A percentile compares a stretch with the other conserved stretches of the same genome.
Conservation (phyloP, 163 green algal genomes). For the Scenedesmus sp. region DNA sequence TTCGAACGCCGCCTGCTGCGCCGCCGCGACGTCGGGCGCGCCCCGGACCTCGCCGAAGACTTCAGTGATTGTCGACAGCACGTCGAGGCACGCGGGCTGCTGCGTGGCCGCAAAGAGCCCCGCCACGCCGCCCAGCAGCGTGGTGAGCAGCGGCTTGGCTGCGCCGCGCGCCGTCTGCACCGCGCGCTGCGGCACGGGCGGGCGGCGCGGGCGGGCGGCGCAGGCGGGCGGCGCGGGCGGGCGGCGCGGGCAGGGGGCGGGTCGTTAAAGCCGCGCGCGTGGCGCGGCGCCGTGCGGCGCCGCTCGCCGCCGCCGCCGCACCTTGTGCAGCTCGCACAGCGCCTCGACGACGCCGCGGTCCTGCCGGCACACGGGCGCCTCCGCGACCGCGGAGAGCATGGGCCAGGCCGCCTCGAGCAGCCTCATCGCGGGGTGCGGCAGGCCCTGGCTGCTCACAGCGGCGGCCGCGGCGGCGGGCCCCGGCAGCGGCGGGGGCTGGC, state of each 20-base stretch:
- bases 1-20: conserved; percentile 35
- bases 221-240: too few relatives aligned
- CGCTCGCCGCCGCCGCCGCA: not conserved
- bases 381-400: conserved; percentile 54
- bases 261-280: not conserved
- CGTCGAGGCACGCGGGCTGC: conserved; percentile 46
- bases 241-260: conserved; percentile 10
- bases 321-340: conserved; percentile 64
- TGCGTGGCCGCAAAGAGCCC: conserved; percentile 30
- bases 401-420: conserved; percentile 60
- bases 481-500: not conserved
- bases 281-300: too few relatives aligned
- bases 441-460: too few relatives aligned
- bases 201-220: not conserved
- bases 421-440: conserved; percentile 55
- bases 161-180: conserved; percentile 41
- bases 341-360: conserved; percentile 53
- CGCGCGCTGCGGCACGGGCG: conserved; percentile 36
- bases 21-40: conserved; percentile 19
- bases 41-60: conserved; percentile 57
- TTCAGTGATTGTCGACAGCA: conserved; percentile 54
- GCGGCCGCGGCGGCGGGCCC: too few relatives aligned
- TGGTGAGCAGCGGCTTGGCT: conserved; percentile 53
- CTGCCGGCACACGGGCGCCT: conserved; percentile 45
- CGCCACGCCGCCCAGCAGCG: conserved; percentile 46